Base-by-base conservation (phyloP, 2,329 filamentous ascomycete genomes). In the Myriosclerotinia curreyana region DNA sequence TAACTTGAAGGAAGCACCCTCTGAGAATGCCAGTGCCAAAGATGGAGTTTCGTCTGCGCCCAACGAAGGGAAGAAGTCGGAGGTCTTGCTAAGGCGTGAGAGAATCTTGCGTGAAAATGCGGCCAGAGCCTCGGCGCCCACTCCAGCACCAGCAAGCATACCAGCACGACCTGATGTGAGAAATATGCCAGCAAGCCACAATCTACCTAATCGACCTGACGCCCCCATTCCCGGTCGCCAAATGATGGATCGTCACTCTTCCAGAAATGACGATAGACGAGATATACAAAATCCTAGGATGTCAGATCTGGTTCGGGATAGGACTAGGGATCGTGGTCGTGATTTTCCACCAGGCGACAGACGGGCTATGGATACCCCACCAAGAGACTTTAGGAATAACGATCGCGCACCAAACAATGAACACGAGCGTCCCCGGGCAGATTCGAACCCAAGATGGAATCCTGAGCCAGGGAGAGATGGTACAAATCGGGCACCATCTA, bases 191-290 rank as follows among this genome's bases (percentile, higher is more conserved):
- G 58, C 58, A 51, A 69, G 66, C 53, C 67, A 68, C 31, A 71
- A 65, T 42, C 69, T 75, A 46, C 74, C 74, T 31, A 72, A 54
- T 48, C 70, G 74, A 53, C 74, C 74, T 11, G 74, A 75, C 51
- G 73, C 66, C 17, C 70, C 74, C 34, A 67, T 75, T 22, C 73
- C 74, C 28, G 61, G 66, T 63, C 68, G 71, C 50, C 69, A 71
- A 54, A 56, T 70, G 22, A 59, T 72, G 40, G 73, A 74, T 51
- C 69, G 73, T 64, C 70, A 74, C 59, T 63, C 65, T 5, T 48
- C 69, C 36, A 71, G 72, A 17, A 71, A 73, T 64, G 65, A 66
- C 17, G 73, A 75, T 50, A 69, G 74, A 25, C 71, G 74, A 69
- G 73, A 75, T 62, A 65, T 55, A 12, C 66, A 71, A 67, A 69